Evolutionary conservation across 169 alveolate species (phyloP).

Genomic region (Toxoplasma gondii): DNA sequence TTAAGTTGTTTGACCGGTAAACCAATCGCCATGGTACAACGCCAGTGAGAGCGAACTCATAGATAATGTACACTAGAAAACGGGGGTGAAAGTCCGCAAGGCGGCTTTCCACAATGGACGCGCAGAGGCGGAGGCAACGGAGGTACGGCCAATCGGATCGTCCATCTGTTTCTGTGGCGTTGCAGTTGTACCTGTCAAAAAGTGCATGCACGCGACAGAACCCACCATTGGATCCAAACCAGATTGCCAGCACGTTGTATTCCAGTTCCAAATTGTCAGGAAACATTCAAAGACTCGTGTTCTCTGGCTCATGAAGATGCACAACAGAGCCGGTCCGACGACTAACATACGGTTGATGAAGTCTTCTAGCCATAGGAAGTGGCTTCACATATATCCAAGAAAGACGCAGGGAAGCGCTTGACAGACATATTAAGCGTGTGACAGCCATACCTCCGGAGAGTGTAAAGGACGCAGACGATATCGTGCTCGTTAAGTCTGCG

Average conservation of each 20-base stretch:
- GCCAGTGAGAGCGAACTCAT: conserved; percentile 1
- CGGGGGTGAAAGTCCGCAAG: neutral
- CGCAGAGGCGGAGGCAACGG: conserved; percentile 23
- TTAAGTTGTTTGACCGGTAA: neutral
- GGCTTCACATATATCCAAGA: too few relatives aligned
- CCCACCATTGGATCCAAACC: neutral
- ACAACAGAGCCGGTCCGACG: neutral
- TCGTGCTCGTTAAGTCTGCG: conserved; percentile 17
- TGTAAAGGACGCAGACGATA: conserved; percentile 33
- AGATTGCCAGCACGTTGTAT: too few relatives aligned
- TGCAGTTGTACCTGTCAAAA: conserved; percentile 17
- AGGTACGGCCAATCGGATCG: conserved; percentile 33
- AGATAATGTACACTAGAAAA: neutral
- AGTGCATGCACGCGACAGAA: neutral
- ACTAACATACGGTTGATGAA: too few relatives aligned
- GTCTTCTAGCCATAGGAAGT: too few relatives aligned
- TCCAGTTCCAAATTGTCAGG: neutral
- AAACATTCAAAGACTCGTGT: neutral
- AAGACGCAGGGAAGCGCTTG: too few relatives aligned
- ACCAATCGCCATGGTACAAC: conserved; percentile 1
- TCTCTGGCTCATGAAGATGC: neutral
- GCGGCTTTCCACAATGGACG: neutral
- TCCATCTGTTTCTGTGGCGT: neutral
- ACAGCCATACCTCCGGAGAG: conserved; percentile 17
- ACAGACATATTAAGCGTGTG: too few relatives aligned